These are phyloP conservation scores for Prunus mira DNA, from an alignment of 306 rosid genomes.

Conservation along the genomic window DNA sequence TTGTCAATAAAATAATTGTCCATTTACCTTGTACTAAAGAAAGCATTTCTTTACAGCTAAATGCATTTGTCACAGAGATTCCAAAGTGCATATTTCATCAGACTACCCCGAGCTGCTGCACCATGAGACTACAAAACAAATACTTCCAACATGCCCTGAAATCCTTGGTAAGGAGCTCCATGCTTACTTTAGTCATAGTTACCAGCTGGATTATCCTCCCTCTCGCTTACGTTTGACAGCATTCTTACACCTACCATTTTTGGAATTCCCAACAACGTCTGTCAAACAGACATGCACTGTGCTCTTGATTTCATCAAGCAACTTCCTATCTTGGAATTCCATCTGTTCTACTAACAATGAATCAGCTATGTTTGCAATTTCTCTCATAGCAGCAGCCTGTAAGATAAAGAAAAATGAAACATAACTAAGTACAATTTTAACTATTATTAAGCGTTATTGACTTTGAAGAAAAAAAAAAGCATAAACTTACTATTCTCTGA, in stretches of 20 bases:
- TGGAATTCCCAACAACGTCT: constrained; percentile 55
- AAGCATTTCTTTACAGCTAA: neutral
- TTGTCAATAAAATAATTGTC: neutral
- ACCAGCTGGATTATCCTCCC: constrained; percentile 21
- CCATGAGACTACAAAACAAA: neutral
- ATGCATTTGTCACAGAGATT: neutral
- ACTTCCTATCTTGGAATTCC: constrained; percentile 51
- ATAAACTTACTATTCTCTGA: constrained; percentile 58
- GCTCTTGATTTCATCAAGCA: constrained; percentile 57
- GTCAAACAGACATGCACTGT: constrained; percentile 55
- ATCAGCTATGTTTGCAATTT: constrained; percentile 63
- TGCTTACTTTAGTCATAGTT: neutral
- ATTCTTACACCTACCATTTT: constrained; percentile 48
- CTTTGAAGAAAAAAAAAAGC: neutral
- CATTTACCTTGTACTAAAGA: neutral
- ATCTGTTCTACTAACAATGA: constrained; percentile 53
- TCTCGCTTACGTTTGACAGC: constrained; percentile 56
- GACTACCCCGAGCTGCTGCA: neutral
- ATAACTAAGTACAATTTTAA: neutral
- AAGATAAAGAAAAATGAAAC: neutral
- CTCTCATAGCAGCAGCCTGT: constrained; percentile 67
- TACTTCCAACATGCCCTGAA: neutral
- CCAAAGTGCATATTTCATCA: neutral
- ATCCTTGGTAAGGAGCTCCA: neutral
- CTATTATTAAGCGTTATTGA: constrained; percentile 1